Base-by-base conservation (phyloP, 352 stramenopile species). In the Phytophthora uliginosa region DNA sequence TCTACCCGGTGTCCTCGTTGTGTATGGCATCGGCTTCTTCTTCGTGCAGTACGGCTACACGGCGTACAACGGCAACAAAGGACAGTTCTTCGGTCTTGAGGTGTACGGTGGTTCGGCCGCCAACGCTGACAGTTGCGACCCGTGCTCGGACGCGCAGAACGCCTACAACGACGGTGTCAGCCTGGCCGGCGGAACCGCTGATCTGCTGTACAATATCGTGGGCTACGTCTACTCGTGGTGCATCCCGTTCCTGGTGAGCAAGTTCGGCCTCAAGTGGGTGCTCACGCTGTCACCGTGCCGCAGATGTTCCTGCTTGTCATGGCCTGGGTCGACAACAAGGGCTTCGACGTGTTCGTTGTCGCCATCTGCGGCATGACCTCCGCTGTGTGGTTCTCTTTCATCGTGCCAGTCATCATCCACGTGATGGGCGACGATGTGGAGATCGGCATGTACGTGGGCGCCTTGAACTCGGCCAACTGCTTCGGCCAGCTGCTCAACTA, bases 311-410 rank as follows among this genome's bases (percentile, higher is more conserved):
- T 86, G 7, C 13, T 84, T 8, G 17, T 69, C 40, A 75, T 84
- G 64, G 71, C 78, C 13, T 84, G 74, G 58, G 56, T 28, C 26
- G 69, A 22, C 34, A 78, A 66, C 63, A 70, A 68, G 51, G 57
- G 33, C 33, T 73, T 82, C 48, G 65, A 74, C 45, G 69, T 78
- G 7, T 73, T 80, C 33, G 63, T 85, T n/a, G 74, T 86, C 31
- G 85, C 75, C 31, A 71, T 86, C n/a, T n/a, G n/a, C n/a, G n/a
- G 78, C 12, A 77, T 84, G 58, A 79, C 68, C 2, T 74, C 68
- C 6, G 65, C 63, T 1, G 34, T 76, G 5, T 76, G 63, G 73
- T 79, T 79, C 57, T 75, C 73, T 1, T 76, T 58, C 48, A 81
- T 81, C 18, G 69, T 78, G 45, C 69, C 74, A 9, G 54, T 77